Conservation (phyloP, 2,329 filamentous ascomycete genomes). For the Macrophomina tecta region DNA sequence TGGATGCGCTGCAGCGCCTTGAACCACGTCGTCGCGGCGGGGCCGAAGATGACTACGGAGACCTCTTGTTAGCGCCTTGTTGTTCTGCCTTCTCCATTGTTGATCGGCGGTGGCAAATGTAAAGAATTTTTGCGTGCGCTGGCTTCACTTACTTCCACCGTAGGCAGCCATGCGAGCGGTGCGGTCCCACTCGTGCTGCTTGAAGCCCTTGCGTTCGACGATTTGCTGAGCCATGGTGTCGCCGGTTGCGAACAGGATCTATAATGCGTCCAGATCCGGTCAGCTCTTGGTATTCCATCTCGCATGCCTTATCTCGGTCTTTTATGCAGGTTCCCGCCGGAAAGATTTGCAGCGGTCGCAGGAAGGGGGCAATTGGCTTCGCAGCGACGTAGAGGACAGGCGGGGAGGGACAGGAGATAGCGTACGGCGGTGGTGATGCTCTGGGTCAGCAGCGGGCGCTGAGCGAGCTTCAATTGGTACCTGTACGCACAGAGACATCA, state of each 20-base stretch:
- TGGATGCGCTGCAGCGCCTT: slow-evolving; percentile 73
- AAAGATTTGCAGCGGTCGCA: slow-evolving; percentile 1
- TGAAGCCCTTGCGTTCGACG: slow-evolving; percentile 79
- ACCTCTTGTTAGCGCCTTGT: slow-evolving; percentile 30
- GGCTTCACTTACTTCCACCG: slow-evolving; percentile 65
- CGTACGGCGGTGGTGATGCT: slow-evolving; percentile 79
- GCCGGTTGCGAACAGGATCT: slow-evolving; percentile 88
- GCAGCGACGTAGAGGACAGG: background rate
- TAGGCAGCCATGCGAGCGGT: slow-evolving; percentile 82
- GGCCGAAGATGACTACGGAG: slow-evolving; percentile 76
- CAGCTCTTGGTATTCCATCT: background rate
- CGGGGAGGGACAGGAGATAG: background rate
- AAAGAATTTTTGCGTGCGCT: slow-evolving; percentile 39
- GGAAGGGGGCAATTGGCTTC: background rate
- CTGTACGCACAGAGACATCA: slow-evolving; percentile 48
- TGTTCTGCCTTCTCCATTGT: background rate
- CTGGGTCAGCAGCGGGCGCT: slow-evolving; percentile 86
- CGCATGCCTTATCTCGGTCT: slow-evolving; percentile 12
- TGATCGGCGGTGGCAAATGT: slow-evolving; percentile 12
- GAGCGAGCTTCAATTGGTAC: slow-evolving; percentile 85
- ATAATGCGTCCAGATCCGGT: slow-evolving; percentile 15
- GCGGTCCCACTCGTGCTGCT: slow-evolving; percentile 73
- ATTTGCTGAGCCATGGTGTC: slow-evolving; percentile 90
- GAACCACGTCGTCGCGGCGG: slow-evolving; percentile 87
- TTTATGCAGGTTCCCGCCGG: slow-evolving; percentile 16